Evolutionary conservation across 768 basidiomycete genomes (phyloP).

Genomic region (Leccinum disarticulatum): DNA sequence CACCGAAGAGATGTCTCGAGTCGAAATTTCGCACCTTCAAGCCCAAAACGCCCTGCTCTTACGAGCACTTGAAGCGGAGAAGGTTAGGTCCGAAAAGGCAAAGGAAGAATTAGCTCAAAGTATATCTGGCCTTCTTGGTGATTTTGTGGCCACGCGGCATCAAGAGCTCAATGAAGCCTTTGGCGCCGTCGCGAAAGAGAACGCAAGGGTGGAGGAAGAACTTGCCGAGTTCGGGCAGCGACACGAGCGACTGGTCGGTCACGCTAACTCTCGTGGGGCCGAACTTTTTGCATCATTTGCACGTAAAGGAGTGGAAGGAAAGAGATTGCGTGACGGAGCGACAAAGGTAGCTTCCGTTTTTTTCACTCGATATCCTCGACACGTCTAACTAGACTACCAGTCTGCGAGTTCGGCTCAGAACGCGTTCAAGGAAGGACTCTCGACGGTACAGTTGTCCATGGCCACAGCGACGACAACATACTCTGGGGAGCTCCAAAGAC

Average conservation of each 20-base stretch:
- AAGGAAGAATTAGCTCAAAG: slow-evolving; percentile 75
- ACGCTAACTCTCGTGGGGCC: slow-evolving; percentile 40
- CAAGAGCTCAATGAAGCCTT: slow-evolving; percentile 60
- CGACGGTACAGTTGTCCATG: slow-evolving; percentile 44
- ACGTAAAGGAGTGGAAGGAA: slow-evolving; percentile 49
- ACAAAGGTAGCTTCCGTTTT: slow-evolving; percentile 48
- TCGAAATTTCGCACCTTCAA: slow-evolving; percentile 61
- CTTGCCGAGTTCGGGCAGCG: slow-evolving; percentile 47
- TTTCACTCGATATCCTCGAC: background rate
- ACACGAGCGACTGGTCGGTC: slow-evolving; percentile 47
- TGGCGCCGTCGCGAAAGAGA: slow-evolving; percentile 50
- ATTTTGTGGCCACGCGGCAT: slow-evolving; percentile 70
- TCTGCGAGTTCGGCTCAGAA: slow-evolving; percentile 38
- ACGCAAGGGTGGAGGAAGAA: slow-evolving; percentile 52
- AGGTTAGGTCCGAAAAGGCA: slow-evolving; percentile 60
- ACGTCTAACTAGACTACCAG: slow-evolving; percentile 36
- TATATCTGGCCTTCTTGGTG: slow-evolving; percentile 68
- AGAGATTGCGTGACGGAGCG: slow-evolving; percentile 55
- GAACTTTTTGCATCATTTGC: slow-evolving; percentile 43
- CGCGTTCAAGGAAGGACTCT: slow-evolving; percentile 43
- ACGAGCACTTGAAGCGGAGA: slow-evolving; percentile 64
- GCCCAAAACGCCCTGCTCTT: slow-evolving; percentile 69
- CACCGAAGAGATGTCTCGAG: slow-evolving; percentile 44
- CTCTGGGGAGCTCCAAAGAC: slow-evolving; percentile 50
- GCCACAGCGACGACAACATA: slow-evolving; percentile 50